Evolutionary conservation across 495 filamentous ascomycete genomes (phyloP), one percentile per base, ranked within the genome.

Genomic region (Letharia lupina): DNA sequence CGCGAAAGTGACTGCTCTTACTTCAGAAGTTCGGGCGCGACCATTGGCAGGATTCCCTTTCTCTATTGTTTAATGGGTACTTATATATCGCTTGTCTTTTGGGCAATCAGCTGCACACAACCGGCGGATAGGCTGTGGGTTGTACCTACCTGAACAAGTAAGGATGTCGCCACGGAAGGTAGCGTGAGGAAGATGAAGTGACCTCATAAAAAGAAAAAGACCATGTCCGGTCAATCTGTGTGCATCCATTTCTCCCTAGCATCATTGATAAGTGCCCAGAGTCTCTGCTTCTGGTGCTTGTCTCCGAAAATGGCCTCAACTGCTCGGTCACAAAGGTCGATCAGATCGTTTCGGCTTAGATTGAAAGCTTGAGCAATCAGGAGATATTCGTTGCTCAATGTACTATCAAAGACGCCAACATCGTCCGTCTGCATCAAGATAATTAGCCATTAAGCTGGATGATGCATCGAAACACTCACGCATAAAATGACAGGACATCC

Each of bases 381-480:
- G 6, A 78, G 72, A 70, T 93, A 93, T 70, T 96, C 91, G 67
- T 91, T 87, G 16, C 88, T 91, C n/a, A 93, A 75, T 1, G 83
- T 81, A 73, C 88, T 91, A 50, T 84, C 86, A 65, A 96, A 93
- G 48, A 94, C 83, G 3, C 91, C 91, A 31, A 96, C 89, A 75
- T 95, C 91, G 75, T 95, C 91, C 2, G 90, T 95, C 90, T 93
- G 67, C 35, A 31, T 18, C 3, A 8, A 20, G 23, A 3, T 3
- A 20, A 10, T 62, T 31, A 63, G 61, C 42, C 10, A 57, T 57
- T 65, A 54, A 37, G 57, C n/a, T 1, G 59, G 56, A 18, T 33
- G 39, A 68, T 59, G 58, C 68, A 63, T 20, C 61, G 68, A 39
- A 56, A 68, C 42, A 83, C 85, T 75, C 73, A 89, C 85, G 75